phyloP scores from a whole-genome alignment of 306 rosid genomes.

The Begonia loranthoides region DNA sequence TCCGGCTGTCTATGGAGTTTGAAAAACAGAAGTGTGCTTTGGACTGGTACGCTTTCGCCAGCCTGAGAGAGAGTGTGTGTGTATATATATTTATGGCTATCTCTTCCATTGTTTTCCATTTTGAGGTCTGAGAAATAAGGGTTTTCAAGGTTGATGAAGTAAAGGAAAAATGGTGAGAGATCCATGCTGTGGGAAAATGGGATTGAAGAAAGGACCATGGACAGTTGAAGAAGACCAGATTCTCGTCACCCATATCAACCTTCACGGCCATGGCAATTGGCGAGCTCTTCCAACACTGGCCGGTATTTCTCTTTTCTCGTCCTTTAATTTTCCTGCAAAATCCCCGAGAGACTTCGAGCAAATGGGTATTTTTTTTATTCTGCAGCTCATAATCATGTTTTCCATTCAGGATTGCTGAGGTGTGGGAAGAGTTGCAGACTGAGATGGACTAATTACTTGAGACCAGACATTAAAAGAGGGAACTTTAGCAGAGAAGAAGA shows the following conservation, averaged over 20 bases:
- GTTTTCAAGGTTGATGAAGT: too few relatives aligned
- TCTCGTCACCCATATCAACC: slow-evolving; percentile 47
- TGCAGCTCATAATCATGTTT: background rate
- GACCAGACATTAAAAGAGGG: slow-evolving; percentile 88
- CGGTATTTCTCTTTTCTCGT: slow-evolving; percentile 17
- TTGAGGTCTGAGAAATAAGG: too few relatives aligned
- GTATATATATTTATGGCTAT: too few relatives aligned
- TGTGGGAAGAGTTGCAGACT: slow-evolving; percentile 94
- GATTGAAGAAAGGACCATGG: slow-evolving; percentile 94
- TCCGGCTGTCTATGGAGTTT: too few relatives aligned
- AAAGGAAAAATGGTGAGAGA: slow-evolving; percentile 54
- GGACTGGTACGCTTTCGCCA: too few relatives aligned
- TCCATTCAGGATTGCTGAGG: slow-evolving; percentile 39
- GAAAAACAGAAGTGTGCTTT: too few relatives aligned
- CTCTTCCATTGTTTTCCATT: too few relatives aligned
- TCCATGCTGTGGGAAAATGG: slow-evolving; percentile 93
- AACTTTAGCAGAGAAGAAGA: slow-evolving; percentile 69
- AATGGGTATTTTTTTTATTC: background rate
- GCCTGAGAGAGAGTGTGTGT: too few relatives aligned
- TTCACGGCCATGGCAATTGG: slow-evolving; percentile 71
- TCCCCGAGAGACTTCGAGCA: too few relatives aligned
- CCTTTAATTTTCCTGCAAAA: background rate
- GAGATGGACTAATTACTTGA: slow-evolving; percentile 68
- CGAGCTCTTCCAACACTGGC: slow-evolving; percentile 87
- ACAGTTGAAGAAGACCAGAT: slow-evolving; percentile 58